Conservation (phyloP, 768 basidiomycete genomes). For the Lactarius sanguifluus region DNA sequence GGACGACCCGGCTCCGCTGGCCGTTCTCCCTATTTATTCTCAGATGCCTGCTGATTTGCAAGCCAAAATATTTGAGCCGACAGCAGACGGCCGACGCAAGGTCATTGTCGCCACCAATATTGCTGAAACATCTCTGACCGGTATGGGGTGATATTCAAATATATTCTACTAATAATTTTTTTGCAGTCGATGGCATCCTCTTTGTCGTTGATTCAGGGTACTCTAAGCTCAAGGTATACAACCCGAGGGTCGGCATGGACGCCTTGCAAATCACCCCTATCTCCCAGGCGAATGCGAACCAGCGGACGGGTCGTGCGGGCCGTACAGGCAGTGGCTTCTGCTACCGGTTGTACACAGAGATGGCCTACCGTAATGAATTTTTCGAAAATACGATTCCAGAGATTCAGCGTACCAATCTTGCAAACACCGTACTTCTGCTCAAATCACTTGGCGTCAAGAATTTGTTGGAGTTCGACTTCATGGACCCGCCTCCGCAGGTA, state of each 20-base stretch:
- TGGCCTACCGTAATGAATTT: constrained; percentile 94
- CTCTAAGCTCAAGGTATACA: constrained; percentile 98
- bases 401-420: constrained; percentile 96
- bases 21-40: constrained; percentile 97
- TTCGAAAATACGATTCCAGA: constrained; percentile 97
- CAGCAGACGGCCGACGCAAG: constrained; percentile 90
- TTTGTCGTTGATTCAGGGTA: constrained; percentile 97
- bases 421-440: constrained; percentile 91
- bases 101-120: constrained; percentile 99
- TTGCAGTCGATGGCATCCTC: constrained; percentile 89
- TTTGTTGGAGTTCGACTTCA: constrained; percentile 96
- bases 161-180: constrained; percentile 15
- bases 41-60: constrained; percentile 99
- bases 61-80: constrained; percentile 96
- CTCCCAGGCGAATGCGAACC: constrained; percentile 97
- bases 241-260: constrained; percentile 99
- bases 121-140: constrained; percentile 95
- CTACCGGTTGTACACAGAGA: constrained; percentile 96
- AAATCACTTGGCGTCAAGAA: constrained; percentile 98
- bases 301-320: constrained; percentile 94
- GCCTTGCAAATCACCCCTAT: constrained; percentile 98
- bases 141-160: constrained; percentile 39
- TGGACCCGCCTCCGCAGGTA: constrained; percentile 99
- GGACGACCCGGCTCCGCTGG: constrained; percentile 84
- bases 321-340: constrained; percentile 95